phyloP scores from a whole-genome alignment of 495 filamentous ascomycete species.

The Tuber indicum region DNA sequence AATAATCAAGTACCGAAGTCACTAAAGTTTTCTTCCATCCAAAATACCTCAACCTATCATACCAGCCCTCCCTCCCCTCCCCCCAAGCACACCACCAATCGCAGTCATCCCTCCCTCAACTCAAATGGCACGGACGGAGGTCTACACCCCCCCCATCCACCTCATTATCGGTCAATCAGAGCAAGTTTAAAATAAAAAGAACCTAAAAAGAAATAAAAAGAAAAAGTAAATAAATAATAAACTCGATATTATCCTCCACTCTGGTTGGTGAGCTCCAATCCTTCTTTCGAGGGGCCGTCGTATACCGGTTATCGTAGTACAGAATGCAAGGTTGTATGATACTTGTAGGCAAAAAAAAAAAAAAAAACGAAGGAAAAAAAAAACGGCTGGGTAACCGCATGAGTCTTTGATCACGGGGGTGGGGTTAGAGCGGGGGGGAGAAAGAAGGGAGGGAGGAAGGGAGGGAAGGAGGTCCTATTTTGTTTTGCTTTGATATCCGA shows the following conservation, averaged over 20 bases:
- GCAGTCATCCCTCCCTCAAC: not conserved
- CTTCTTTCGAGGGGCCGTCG: no score
- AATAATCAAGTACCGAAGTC: slow-evolving; percentile 1
- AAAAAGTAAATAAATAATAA: not conserved
- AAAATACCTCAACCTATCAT: not conserved
- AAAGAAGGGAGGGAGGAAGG: not conserved
- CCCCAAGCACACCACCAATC: not conserved
- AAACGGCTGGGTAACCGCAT: slow-evolving; percentile 1
- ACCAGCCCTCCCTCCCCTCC: not conserved
- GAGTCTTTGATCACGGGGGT: not conserved
- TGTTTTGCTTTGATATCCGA: not conserved
- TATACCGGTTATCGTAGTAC: not conserved
- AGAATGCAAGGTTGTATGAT: not conserved
- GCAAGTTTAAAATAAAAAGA: not conserved
- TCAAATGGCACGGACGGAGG: not conserved
- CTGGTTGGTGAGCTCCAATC: not conserved
- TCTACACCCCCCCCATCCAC: not conserved
- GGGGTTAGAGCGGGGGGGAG: not conserved
- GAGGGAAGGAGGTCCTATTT: no score
- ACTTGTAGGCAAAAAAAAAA: no score
- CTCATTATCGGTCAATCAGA: not conserved
- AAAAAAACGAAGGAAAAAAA: not conserved
- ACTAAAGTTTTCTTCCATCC: not conserved
- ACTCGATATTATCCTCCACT: not conserved
- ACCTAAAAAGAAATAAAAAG: not conserved